Conservation (phyloP, 2,329 filamentous ascomycete genomes). For the Dothistroma pini region DNA sequence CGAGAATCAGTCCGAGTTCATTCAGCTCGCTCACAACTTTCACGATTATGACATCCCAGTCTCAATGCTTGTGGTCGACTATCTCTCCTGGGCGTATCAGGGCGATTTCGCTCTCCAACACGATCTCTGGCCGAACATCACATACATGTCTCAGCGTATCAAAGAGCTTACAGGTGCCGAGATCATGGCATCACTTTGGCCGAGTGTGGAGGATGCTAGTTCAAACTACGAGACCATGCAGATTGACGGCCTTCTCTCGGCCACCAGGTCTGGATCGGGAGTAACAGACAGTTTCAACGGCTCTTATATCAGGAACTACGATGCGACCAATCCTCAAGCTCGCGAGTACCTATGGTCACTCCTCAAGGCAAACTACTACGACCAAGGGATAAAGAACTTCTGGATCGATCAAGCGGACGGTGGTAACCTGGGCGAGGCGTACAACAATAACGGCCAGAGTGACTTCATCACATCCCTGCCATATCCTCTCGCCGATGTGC, state of each 20-base stretch:
- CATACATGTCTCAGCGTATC: conserved; percentile 28
- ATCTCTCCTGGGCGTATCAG: conserved; percentile 33
- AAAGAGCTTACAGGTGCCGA: conserved; percentile 34
- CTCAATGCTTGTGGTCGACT: conserved; percentile 34
- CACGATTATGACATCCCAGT: conserved; percentile 31
- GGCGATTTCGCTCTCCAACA: conserved; percentile 33
- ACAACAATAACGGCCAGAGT: conserved; percentile 38
- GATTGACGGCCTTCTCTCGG: conserved; percentile 27
- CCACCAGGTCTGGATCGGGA: conserved; percentile 30
- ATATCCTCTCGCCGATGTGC: conserved; percentile 28
- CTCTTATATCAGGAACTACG: conserved; percentile 32
- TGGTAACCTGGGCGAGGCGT: conserved; percentile 37
- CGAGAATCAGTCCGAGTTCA: conserved; percentile 33
- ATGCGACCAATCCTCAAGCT: conserved; percentile 34
- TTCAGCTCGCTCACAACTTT: conserved; percentile 31
- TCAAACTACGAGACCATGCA: conserved; percentile 31
- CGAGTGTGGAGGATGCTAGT: conserved; percentile 30
- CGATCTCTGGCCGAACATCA: conserved; percentile 31
- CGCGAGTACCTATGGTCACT: conserved; percentile 31
- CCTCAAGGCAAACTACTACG: conserved; percentile 32
- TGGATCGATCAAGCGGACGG: conserved; percentile 38
- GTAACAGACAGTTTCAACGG: conserved; percentile 34
- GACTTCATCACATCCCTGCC: conserved; percentile 32
- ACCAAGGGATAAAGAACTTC: conserved; percentile 34
- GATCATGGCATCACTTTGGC: conserved; percentile 36